Conservation (phyloP, 2,329 filamentous ascomycete species). For the Pseudogymnoascus destructans region DNA sequence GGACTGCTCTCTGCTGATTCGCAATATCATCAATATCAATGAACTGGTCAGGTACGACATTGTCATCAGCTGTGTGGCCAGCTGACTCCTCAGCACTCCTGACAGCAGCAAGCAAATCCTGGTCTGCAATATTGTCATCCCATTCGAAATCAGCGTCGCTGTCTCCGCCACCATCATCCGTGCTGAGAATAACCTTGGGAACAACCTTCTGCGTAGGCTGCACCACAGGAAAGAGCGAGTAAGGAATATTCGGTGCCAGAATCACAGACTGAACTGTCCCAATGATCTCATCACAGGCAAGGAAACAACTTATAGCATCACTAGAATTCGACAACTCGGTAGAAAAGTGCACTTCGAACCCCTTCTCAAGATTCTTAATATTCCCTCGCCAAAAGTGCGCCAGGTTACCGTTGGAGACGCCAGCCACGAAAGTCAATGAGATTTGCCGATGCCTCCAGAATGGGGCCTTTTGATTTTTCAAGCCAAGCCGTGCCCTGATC, state of each 20-base stretch:
- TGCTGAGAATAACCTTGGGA: not conserved
- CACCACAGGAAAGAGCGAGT: conserved; percentile 24
- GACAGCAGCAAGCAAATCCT: conserved; percentile 30
- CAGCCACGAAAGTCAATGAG: conserved; percentile 60
- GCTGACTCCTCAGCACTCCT: conserved; percentile 17
- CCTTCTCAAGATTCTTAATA: conserved; percentile 49
- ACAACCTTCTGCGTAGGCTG: not conserved
- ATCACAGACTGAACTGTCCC: conserved; percentile 32
- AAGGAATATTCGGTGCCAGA: conserved; percentile 24
- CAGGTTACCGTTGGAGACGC: conserved; percentile 55
- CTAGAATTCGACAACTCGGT: conserved; percentile 40
- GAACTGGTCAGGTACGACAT: conserved; percentile 31
- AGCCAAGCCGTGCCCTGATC: conserved; percentile 55
- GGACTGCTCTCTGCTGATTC: conserved; percentile 24
- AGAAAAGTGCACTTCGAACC: conserved; percentile 43
- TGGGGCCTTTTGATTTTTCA: conserved; percentile 52
- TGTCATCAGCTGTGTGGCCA: conserved; percentile 17
- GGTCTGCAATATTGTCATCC: conserved; percentile 28
- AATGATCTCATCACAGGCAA: conserved; percentile 78
- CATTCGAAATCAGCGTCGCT: conserved; percentile 20
- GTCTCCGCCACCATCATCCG: conserved; percentile 15
- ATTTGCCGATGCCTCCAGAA: conserved; percentile 52
- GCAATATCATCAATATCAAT: conserved; percentile 42
- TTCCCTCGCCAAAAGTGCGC: conserved; percentile 55
- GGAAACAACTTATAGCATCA: conserved; percentile 50